A percentile compares a stretch with the other conserved stretches of the same genome.
phyloP scores from a whole-genome alignment of 139 green algal genomes.

The Tetraselmis chui region DNA sequence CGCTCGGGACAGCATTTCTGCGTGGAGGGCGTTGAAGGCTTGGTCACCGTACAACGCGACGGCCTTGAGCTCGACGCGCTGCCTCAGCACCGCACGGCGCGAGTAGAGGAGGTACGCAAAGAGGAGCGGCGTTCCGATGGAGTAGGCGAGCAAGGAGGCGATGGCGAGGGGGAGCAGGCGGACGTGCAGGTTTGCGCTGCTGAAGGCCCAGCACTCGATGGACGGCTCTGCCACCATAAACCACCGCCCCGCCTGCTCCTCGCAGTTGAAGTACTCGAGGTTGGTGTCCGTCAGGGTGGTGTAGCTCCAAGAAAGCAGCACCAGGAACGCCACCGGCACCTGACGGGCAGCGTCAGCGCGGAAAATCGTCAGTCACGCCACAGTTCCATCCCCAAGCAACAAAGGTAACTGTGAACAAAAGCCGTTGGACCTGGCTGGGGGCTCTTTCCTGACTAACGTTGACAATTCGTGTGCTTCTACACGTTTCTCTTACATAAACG shows the following conservation, averaged over 20 bases:
- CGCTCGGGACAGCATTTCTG: background rate
- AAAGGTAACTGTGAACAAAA: background rate
- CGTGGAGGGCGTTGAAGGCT: background rate
- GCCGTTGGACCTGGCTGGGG: too few relatives aligned
- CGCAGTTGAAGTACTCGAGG: conserved; percentile 1
- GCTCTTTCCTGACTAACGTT: too few relatives aligned
- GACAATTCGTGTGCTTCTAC: too few relatives aligned
- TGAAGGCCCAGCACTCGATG: background rate
- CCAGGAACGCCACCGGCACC: background rate
- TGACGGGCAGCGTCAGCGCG: background rate
- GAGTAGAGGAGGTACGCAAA: background rate
- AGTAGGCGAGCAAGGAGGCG: background rate
- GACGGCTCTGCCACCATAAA: background rate
- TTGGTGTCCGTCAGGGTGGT: background rate
- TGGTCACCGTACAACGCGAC: background rate
- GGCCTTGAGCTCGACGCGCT: background rate
- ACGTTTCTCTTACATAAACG: too few relatives aligned
- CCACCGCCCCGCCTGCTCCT: background rate
- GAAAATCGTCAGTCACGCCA: background rate
- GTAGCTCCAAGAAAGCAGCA: conserved; percentile 1
- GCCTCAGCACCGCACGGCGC: background rate
- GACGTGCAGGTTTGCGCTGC: background rate
- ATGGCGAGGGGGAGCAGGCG: background rate
- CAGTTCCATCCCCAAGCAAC: too few relatives aligned
- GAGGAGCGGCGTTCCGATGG: background rate